Evolutionary conservation across 2,329 filamentous ascomycete species (phyloP).

Genomic region (Botrytis fragariae): DNA sequence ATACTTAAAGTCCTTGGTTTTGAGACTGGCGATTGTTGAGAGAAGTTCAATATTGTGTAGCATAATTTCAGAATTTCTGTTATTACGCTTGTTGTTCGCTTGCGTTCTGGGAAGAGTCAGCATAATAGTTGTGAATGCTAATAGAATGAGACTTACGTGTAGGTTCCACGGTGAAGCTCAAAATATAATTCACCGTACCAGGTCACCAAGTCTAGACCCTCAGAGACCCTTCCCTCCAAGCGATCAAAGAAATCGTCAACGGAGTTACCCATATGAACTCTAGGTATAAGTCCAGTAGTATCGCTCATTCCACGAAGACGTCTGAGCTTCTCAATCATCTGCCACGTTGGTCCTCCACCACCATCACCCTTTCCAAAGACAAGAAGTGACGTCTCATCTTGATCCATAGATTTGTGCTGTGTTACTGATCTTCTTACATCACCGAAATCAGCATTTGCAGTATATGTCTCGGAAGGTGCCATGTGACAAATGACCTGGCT

Average conservation of each 20-base stretch:
- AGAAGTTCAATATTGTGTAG: conserved; percentile 86
- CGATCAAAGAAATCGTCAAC: conserved; percentile 93
- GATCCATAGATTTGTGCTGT: conserved; percentile 93
- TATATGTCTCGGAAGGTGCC: conserved; percentile 94
- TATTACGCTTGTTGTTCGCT: conserved; percentile 95
- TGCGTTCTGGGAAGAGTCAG: conserved; percentile 56
- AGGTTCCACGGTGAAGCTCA: conserved; percentile 93
- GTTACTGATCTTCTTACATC: conserved; percentile 86
- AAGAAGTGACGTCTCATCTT: conserved; percentile 84
- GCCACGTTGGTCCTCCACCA: conserved; percentile 89
- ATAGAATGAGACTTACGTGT: conserved; percentile 52
- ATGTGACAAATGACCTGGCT: conserved; percentile 98
- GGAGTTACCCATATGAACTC: conserved; percentile 82
- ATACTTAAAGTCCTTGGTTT: conserved; percentile 70
- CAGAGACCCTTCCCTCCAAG: conserved; percentile 70
- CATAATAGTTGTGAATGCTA: background rate
- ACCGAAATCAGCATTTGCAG: conserved; percentile 88
- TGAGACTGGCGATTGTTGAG: conserved; percentile 77
- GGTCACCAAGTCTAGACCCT: conserved; percentile 70
- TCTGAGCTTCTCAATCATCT: conserved; percentile 91
- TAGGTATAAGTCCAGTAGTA: conserved; percentile 76
- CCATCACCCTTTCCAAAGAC: conserved; percentile 97
- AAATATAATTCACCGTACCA: conserved; percentile 99
- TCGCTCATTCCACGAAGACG: conserved; percentile 90
- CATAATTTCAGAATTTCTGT: conserved; percentile 79